These are phyloP conservation scores for Beauveria scarabaeidicola DNA, from an alignment of 2,329 filamentous ascomycete species.

Conservation along the genomic window DNA sequence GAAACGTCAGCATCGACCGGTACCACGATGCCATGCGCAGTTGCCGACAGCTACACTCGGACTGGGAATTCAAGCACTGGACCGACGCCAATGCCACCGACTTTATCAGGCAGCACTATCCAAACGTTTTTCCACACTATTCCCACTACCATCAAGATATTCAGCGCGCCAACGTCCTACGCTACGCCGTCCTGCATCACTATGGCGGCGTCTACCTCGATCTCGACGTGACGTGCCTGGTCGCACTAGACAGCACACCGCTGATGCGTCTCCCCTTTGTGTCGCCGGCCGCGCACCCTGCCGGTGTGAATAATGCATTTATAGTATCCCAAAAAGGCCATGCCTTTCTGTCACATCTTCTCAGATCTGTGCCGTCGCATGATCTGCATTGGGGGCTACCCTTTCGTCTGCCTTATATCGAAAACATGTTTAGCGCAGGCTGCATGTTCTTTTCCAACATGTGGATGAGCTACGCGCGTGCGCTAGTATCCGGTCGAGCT, in stretches of 20 bases:
- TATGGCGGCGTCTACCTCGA: no score
- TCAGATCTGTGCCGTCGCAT: slow-evolving; percentile 1
- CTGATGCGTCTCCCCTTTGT: slow-evolving; percentile 16
- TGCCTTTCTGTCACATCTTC: slow-evolving; percentile 14
- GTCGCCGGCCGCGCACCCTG: slow-evolving; percentile 17
- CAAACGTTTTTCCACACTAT: no score
- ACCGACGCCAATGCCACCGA: no score
- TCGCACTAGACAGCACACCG: slow-evolving; percentile 15
- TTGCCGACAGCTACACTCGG: no score
- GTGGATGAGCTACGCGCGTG: slow-evolving; percentile 17
- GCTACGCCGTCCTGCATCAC: no score
- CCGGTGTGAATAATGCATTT: slow-evolving; percentile 19
- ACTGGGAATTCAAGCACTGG: no score
- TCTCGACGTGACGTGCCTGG: neutral
- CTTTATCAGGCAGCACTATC: no score
- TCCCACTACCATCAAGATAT: no score
- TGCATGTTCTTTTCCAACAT: slow-evolving; percentile 21
- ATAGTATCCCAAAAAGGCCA: slow-evolving; percentile 15
- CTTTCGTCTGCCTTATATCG: slow-evolving; percentile 20
- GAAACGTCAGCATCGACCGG: no score
- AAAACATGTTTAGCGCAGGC: slow-evolving; percentile 20
- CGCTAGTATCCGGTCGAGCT: no score
- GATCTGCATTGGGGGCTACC: neutral
- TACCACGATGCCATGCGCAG: no score
- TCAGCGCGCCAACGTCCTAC: no score